Base-by-base conservation (phyloP, 2,329 filamentous ascomycete genomes). In the Tolypocladium tundrense region DNA sequence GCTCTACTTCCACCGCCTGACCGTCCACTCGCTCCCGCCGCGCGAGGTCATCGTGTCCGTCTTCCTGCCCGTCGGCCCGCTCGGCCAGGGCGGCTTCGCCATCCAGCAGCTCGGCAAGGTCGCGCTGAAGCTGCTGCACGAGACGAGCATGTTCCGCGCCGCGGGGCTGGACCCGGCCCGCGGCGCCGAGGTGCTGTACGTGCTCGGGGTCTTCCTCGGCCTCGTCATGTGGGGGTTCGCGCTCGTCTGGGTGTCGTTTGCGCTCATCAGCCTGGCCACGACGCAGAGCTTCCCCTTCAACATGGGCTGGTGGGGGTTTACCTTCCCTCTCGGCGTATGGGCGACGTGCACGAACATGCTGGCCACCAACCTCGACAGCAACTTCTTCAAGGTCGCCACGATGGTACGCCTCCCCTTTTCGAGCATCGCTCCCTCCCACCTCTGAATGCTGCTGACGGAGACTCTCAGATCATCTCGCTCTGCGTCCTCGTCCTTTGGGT, bases 1-100 rank as follows among this genome's bases (percentile, higher is more conserved):
- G 13, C 79, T 90, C 42, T 90, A 90, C 70, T 88, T 88, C 66
- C 83, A 87, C 59, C 83, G 87, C 13, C 75, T 90, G 11, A 84
- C 82, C 4, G 69, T 89, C 3, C 81, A 89, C 69, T 83, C 84
- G 43, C 76, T 89, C 16, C 86, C 86, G 0, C 80, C 85, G 1
- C 77, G 81, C 54, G 87, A 88, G 65, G 81, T 85, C 57, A 85
- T 89, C 50, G 85, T 88, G 11, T 86, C 82, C 2, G 81, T 84
- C 8, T 87, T 89, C 62, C 72, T 90, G 0, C 86, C 87, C 0
- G 74, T 89, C 0, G 85, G 87, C 0, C 85, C 86, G 0, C 71
- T 88, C 0, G 86, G 86, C 0, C 84, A 87, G 67, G 86, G 85
- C 16, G 84, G 83, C 1, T 89, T 81, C 65, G 80, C 75, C 54